Evolutionary conservation across 2,329 filamentous ascomycete genomes (phyloP), one percentile per base, ranked within the genome.

Genomic region (Chaetothyriales sp.): DNA sequence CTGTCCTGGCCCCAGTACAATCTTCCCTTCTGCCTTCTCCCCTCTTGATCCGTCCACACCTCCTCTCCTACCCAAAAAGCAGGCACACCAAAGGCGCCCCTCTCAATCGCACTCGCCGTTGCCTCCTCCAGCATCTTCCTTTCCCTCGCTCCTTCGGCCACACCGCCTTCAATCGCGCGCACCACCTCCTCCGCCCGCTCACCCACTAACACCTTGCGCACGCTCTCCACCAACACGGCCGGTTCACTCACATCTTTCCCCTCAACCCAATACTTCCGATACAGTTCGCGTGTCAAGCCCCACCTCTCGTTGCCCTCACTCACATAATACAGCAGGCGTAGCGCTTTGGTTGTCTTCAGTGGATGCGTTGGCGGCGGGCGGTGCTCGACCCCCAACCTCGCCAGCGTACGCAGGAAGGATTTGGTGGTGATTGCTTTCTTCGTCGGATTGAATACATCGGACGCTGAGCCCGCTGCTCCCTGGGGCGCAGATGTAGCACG

Each of bases 1-100:
- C 54, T 49, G 29, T 56, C 54, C 40, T 56, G 54, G 8, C 54
- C 54, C 54, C 54, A 56, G 47, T 52, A 56, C 10, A 54, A 45
- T 20, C 52, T 49, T 9, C 52, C 54, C 28, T 46, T 22, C 6
- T n/a, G 18, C 22, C 37, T 18, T 15, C 5, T 18, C 7, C 49
- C 49, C 15, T 19, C 2, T 13, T 2, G 4, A 47, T 51, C 44
- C 22, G 28, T 33, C 49, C 49, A 51, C 18, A 20, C 20, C 18
- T 49, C 51, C 19, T 49, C 47, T 1, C 7, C 43, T 0, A 56
- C 28, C 54, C 54, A 56, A 22, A 56, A 51, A 3, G 45, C 52
- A 2, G 54, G 54, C 18, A 56, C 50, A 15, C 54, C 54, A 44
- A 50, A 51, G 4, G 54, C 50, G 1, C 54, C 54, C 37, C 51